Base-by-base conservation (phyloP, 2,329 filamentous ascomycete species). In the Alternaria infectoria region DNA sequence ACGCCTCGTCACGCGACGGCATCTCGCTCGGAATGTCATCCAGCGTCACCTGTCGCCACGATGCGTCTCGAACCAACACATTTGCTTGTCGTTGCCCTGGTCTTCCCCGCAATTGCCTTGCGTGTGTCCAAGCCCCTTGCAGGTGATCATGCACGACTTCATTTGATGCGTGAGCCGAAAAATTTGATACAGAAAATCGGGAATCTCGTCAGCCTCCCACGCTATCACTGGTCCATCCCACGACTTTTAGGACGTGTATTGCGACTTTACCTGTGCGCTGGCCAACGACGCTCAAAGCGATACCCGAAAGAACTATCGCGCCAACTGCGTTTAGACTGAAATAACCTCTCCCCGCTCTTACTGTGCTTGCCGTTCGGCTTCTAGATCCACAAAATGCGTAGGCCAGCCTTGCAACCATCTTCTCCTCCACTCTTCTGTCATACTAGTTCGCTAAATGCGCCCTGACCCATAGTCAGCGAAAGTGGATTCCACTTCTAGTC, bases 131-230 rank as follows among this genome's bases (percentile, higher is more conserved):
- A 64, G 66, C 71, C 65, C 78, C 77, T 78, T 80, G 78, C 77
- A 78, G 77, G 73, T 77, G 74, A 78, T 77, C 76, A 78, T 79
- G 78, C 75, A 77, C 74, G 71, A 70, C 69, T 74, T 72, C 69
- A 68, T 69, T 65, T 73, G 72, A 64, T 76, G 73, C 74, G 67
- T 74, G 74, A 69, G 71, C 71, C 71, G 69, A 72, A 69, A 70
- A 69, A 62, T 69, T 70, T 67, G 64, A 66, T 68, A 66, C 66
- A 56, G 58, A 55, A 54, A 62, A 66, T 67, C 66, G 65, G 44
- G 64, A 60, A 55, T 66, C 67, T 69, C 58, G 71, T 74, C 75
- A 78, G 74, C 75, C 66, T 71, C 73, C 69, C 62, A 68, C 67
- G 62, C 57, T 57, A 61, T 63, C 64, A 74, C 67, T 74, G 74